phyloP scores from a whole-genome alignment of 2,329 filamentous ascomycete genomes.

The Onygenales sp. region DNA sequence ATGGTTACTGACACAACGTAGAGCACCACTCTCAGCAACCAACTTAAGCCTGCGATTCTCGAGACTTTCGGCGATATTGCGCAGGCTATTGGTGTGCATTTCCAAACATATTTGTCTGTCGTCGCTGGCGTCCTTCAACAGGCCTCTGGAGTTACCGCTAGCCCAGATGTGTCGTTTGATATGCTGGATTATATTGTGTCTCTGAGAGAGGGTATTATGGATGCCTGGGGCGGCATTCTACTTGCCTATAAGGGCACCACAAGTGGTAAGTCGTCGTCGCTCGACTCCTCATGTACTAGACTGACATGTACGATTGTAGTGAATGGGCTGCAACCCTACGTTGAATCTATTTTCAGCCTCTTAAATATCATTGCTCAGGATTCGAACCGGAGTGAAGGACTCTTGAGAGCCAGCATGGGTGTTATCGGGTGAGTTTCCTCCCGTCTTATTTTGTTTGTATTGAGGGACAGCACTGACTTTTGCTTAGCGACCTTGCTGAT shows the following conservation, averaged over 20 bases:
- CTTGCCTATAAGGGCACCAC: slow-evolving; percentile 73
- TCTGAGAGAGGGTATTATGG: slow-evolving; percentile 94
- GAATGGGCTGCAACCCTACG: slow-evolving; percentile 62
- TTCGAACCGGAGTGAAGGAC: slow-evolving; percentile 77
- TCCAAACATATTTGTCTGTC: slow-evolving; percentile 85
- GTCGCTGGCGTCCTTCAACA: slow-evolving; percentile 93
- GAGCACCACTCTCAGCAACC: slow-evolving; percentile 80
- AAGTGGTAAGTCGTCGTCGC: slow-evolving; percentile 23
- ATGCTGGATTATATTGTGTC: slow-evolving; percentile 96
- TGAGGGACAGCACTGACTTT: slow-evolving; percentile 25
- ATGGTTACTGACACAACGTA: slow-evolving; percentile 32
- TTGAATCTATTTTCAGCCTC: slow-evolving; percentile 78
- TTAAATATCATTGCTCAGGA: slow-evolving; percentile 73
- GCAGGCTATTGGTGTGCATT: slow-evolving; percentile 81
- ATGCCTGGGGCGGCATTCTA: slow-evolving; percentile 96
- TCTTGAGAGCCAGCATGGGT: slow-evolving; percentile 92
- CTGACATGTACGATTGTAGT: slow-evolving; percentile 39
- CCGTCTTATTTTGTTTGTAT: not conserved
- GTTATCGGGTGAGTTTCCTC: slow-evolving; percentile 69
- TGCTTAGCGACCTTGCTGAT: slow-evolving; percentile 77
- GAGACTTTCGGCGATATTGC: slow-evolving; percentile 98
- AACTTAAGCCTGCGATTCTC: slow-evolving; percentile 95
- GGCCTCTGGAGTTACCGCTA: slow-evolving; percentile 71
- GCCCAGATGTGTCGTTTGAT: slow-evolving; percentile 75
- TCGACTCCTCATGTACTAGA: not conserved